A percentile compares a stretch with the other conserved stretches of the same genome.
These are phyloP conservation scores for Clonostachys byssicola DNA, from an alignment of 2,329 filamentous ascomycete genomes.

Conservation along the genomic window DNA sequence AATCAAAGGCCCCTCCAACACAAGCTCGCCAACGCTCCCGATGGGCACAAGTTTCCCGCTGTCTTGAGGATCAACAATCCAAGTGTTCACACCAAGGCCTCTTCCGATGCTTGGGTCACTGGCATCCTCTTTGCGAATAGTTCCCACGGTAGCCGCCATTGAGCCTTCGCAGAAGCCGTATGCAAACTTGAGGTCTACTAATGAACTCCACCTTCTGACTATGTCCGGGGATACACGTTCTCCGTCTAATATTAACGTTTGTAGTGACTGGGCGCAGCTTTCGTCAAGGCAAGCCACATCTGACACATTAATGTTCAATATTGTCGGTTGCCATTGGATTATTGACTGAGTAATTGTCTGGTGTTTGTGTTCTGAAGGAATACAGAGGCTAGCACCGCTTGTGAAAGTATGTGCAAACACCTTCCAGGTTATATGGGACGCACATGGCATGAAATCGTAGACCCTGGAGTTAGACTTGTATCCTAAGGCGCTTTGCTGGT, in stretches of 20 bases:
- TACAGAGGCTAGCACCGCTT: too few species aligned
- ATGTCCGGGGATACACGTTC: conserved; percentile 9
- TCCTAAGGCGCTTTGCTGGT: too few species aligned
- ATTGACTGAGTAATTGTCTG: too few species aligned
- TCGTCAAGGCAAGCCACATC: conserved; percentile 11
- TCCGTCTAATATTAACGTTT: conserved; percentile 11
- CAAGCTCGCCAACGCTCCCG: conserved; percentile 79
- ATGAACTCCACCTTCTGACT: neutral
- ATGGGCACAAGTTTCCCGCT: conserved; percentile 13
- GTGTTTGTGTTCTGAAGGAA: too few species aligned
- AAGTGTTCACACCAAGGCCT: conserved; percentile 9
- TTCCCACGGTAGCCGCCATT: neutral
- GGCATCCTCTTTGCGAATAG: neutral
- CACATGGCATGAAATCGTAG: too few species aligned
- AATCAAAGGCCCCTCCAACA: conserved; percentile 82
- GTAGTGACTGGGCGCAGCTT: conserved; percentile 6
- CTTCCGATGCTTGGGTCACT: conserved; percentile 5
- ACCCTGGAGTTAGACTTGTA: too few species aligned
- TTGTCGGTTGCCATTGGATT: too few species aligned
- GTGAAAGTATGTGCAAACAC: too few species aligned
- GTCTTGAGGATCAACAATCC: conserved; percentile 31
- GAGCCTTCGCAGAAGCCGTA: conserved; percentile 1
- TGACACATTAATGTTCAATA: conserved; percentile 3
- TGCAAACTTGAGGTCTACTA: neutral
- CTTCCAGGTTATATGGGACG: too few species aligned